Conservation (phyloP, 805 yeast genomes). For the Ogataea paradorogensis region DNA sequence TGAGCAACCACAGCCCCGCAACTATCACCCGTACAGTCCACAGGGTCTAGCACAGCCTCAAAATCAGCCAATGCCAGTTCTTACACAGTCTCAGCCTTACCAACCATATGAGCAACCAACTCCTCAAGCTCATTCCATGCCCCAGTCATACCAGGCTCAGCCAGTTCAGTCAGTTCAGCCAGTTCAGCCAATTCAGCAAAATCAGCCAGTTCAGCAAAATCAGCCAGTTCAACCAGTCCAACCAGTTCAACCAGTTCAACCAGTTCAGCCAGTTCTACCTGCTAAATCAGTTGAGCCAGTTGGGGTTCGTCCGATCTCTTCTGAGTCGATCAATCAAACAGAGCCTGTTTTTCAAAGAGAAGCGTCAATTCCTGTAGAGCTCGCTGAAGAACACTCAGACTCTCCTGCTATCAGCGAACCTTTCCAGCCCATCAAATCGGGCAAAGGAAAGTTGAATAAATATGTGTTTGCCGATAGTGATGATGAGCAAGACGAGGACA, state of each 20-base stretch:
- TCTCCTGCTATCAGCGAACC: conserved; percentile 2
- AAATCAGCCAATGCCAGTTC: neutral
- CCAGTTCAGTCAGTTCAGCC: neutral
- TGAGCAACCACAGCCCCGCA: neutral
- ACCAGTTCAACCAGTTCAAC: neutral
- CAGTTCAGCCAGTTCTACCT: neutral
- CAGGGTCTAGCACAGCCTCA: neutral
- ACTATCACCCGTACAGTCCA: neutral
- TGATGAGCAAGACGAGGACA: conserved; percentile 24
- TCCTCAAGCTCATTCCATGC: neutral
- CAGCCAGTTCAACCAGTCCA: neutral
- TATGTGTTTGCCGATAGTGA: conserved; percentile 28
- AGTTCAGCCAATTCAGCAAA: neutral
- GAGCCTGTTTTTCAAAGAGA: neutral
- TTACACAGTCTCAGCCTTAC: neutral
- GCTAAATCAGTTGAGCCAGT: neutral
- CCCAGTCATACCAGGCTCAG: neutral
- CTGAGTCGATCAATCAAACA: neutral
- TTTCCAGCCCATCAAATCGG: conserved; percentile 15
- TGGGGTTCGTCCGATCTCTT: too few relatives aligned
- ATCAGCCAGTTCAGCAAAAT: neutral
- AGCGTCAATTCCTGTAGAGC: neutral
- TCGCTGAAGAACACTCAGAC: neutral
- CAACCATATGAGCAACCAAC: neutral
- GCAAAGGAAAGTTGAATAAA: conserved; percentile 25